Percentiles rank a stretch among this genome's conserved stretches.
These are phyloP conservation scores for Fusarium beomiforme DNA, from an alignment of 2,329 filamentous ascomycete genomes.

Conservation along the genomic window DNA sequence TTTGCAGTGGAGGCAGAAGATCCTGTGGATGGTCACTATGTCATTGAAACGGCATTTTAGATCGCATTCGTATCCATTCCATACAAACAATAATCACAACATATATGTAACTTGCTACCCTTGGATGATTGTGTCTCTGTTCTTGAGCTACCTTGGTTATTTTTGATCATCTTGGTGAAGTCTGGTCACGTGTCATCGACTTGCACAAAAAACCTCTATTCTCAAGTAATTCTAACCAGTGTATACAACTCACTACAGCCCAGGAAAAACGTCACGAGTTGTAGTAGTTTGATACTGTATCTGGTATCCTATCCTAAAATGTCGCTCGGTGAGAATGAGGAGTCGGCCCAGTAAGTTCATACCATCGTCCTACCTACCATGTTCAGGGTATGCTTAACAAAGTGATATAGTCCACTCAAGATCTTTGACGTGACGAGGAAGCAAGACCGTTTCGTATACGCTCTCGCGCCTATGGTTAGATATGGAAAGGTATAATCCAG, in stretches of 20 bases:
- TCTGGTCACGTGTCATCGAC: slow-evolving; percentile 26
- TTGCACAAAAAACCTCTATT: slow-evolving; percentile 36
- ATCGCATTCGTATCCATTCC: background rate
- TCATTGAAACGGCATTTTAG: background rate
- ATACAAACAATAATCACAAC: background rate
- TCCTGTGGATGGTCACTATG: slow-evolving; percentile 13
- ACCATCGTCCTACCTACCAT: background rate
- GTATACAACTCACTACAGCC: background rate
- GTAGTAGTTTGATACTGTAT: background rate
- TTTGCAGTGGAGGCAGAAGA: slow-evolving; percentile 38
- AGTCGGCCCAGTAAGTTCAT: slow-evolving; percentile 38
- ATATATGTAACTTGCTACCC: background rate
- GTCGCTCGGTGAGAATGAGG: slow-evolving; percentile 28
- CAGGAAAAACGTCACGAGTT: background rate
- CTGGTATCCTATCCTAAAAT: slow-evolving; percentile 8
- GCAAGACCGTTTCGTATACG: slow-evolving; percentile 64
- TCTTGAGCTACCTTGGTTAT: background rate
- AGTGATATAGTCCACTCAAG: slow-evolving; percentile 61
- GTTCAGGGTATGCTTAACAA: slow-evolving; percentile 38
- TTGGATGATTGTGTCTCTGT: background rate
- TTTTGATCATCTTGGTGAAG: background rate
- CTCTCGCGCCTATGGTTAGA: slow-evolving; percentile 75
- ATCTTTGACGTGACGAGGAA: slow-evolving; percentile 66
- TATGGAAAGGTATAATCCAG: slow-evolving; percentile 62
- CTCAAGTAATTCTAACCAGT: background rate